Base-by-base conservation (phyloP, 345 rosid genomes). In the Gossypium stocksii region DNA sequence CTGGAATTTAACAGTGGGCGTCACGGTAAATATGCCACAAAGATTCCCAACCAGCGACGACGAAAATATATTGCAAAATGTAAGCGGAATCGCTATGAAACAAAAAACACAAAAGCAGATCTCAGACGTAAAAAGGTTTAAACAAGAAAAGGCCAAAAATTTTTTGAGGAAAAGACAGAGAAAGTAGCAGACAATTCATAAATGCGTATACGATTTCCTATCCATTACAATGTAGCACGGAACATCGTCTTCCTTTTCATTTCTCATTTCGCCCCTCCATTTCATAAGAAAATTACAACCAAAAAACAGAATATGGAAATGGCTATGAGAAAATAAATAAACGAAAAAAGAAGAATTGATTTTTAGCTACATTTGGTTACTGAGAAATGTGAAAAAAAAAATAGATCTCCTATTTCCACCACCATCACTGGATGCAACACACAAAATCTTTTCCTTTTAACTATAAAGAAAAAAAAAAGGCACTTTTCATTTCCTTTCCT, bases 41-140 rank as follows among this genome's bases (percentile, higher is more conserved):
- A 22, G 15, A 22, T n/a, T 45, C 54, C 25, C 22, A 66, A 13
- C 23, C 71, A 45, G 19, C 71, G 71, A 46, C 43, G 6, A 23
- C 16, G 41, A 23, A 48, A 14, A 3, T 67, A 48, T 3, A 56
- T 8, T 7, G 19, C 57, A 48, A 48, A 46, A 46, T 10, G 0
- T 41, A 68, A 27, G 14, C 57, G n/a, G 57, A 68, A 49, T 49
- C 72, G 23, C 58, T 25, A 49, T 3, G 51, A 69, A 69, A 25
- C 22, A 56, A 69, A 49, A 64, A 69, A 69, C 19, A 68, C 3
- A 44, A 16, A 29, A 49, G 72, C 72, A 69, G 73, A 69, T 69
- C 73, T 69, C 4, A 16, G 46, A 41, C 27, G 57, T 23, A 67
- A 48, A 46, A 67, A 3, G 1, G 16, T 48, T 67, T 23, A 48